Conservation (phyloP, 2,329 filamentous ascomycete genomes). For the Cyanodermella asteris region DNA sequence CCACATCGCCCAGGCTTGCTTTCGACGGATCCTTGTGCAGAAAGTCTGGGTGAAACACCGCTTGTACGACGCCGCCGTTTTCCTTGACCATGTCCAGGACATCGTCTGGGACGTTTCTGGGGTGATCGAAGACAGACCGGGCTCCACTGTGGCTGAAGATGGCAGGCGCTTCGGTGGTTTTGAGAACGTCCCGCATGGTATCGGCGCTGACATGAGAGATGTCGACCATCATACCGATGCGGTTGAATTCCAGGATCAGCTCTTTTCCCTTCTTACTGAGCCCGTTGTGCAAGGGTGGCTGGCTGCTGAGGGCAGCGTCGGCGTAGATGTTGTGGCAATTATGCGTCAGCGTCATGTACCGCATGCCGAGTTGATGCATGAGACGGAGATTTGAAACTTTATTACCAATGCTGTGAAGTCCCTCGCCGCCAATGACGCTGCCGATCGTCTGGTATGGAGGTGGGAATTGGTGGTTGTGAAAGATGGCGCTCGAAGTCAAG, state of each 20-base stretch:
- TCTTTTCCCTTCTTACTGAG: slow-evolving; percentile 11
- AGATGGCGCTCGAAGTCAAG: background rate
- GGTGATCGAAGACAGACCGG: slow-evolving; percentile 4
- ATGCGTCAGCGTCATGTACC: slow-evolving; percentile 18
- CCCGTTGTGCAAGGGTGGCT: slow-evolving; percentile 8
- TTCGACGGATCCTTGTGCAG: slow-evolving; percentile 5
- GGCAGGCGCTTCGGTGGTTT: slow-evolving; percentile 11
- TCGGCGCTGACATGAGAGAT: slow-evolving; percentile 14
- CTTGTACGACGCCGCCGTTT: slow-evolving; percentile 11
- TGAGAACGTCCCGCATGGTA: slow-evolving; percentile 13
- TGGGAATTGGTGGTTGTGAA: background rate
- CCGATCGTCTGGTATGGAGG: background rate
- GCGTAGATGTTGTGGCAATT: slow-evolving; percentile 16
- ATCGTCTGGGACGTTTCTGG: slow-evolving; percentile 10
- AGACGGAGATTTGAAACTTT: slow-evolving; percentile 16
- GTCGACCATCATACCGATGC: slow-evolving; percentile 16
- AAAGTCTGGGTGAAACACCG: slow-evolving; percentile 10
- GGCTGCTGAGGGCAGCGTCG: slow-evolving; percentile 4
- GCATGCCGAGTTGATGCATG: slow-evolving; percentile 16
- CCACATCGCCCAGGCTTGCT: slow-evolving; percentile 8
- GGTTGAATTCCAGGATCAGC: slow-evolving; percentile 17
- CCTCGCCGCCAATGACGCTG: background rate
- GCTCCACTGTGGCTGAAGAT: slow-evolving; percentile 15
- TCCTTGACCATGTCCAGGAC: slow-evolving; percentile 7
- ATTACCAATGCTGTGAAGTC: slow-evolving; percentile 15